These are phyloP conservation scores for Mycena vitilis DNA, from an alignment of 768 basidiomycete genomes.

Conservation along the genomic window DNA sequence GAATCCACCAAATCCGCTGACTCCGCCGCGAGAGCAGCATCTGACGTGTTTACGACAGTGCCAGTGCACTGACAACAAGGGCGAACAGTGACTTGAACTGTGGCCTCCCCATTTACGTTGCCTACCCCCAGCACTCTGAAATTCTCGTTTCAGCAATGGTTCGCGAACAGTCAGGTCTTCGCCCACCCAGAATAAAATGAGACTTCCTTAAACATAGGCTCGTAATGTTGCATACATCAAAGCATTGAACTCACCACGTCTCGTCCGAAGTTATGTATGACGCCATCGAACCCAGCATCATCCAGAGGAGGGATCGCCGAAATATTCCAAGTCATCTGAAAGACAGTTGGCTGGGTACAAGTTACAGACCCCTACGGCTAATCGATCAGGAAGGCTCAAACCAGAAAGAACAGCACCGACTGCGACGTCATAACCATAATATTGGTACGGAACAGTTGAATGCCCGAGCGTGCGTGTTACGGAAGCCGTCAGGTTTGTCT, in stretches of 20 bases:
- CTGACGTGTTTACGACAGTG: background rate
- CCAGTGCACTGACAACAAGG: background rate
- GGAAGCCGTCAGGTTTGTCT: conserved; percentile 8
- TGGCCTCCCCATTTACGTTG: background rate
- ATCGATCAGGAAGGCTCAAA: background rate
- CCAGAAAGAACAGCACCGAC: background rate
- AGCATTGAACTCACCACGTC: conserved; percentile 10
- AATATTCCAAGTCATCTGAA: conserved; percentile 1
- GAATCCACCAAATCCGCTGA: background rate
- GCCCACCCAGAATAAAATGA: background rate
- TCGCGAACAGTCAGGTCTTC: background rate
- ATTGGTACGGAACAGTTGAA: background rate
- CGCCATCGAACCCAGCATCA: background rate
- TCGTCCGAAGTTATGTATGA: background rate
- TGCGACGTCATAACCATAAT: background rate
- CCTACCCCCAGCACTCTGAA: background rate
- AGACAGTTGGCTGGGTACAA: conserved; percentile 6
- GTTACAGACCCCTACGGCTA: conserved; percentile 7
- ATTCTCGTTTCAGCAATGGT: background rate
- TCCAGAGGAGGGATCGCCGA: background rate
- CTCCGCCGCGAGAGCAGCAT: background rate
- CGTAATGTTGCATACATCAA: background rate
- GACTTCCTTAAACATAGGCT: background rate
- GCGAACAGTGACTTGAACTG: background rate
- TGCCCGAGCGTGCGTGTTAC: background rate